Evolutionary conservation across 106 monocot species (phyloP).

Genomic region (Alisma plantagoaquatica): DNA sequence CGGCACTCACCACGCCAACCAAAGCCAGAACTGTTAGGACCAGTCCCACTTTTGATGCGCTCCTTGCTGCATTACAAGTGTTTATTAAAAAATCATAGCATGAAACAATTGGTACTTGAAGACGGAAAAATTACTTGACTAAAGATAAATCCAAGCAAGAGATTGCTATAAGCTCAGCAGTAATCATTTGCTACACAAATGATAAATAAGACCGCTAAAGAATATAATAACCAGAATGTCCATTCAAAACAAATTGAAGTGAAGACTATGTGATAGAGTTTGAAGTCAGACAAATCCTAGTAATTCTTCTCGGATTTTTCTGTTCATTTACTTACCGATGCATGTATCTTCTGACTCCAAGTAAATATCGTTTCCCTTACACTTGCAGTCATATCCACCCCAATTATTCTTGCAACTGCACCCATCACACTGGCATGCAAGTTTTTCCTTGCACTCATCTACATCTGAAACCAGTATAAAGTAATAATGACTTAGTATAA

Average conservation of each 20-base stretch:
- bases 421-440: constrained; percentile 73
- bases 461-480: constrained; percentile 31
- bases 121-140: too few species aligned
- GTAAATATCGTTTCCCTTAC: constrained; percentile 63
- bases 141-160: too few species aligned
- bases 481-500: not conserved
- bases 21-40: constrained; percentile 40
- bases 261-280: too few species aligned
- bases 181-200: too few species aligned
- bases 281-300: too few species aligned
- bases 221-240: too few species aligned
- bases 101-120: too few species aligned
- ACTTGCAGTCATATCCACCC: constrained; percentile 92
- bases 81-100: too few species aligned
- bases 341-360: constrained; percentile 67
- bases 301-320: too few species aligned
- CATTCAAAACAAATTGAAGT: too few species aligned
- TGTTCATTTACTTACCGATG: constrained; percentile 77
- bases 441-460: constrained; percentile 71
- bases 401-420: constrained; percentile 88
- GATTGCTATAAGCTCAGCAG: too few species aligned
- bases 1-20: constrained; percentile 42
- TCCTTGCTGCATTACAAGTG: constrained; percentile 40
- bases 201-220: too few species aligned
- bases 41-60: constrained; percentile 43